Conservation (phyloP, 1,139 yeast genomes). For the Meyerozyma elateridarum region DNA sequence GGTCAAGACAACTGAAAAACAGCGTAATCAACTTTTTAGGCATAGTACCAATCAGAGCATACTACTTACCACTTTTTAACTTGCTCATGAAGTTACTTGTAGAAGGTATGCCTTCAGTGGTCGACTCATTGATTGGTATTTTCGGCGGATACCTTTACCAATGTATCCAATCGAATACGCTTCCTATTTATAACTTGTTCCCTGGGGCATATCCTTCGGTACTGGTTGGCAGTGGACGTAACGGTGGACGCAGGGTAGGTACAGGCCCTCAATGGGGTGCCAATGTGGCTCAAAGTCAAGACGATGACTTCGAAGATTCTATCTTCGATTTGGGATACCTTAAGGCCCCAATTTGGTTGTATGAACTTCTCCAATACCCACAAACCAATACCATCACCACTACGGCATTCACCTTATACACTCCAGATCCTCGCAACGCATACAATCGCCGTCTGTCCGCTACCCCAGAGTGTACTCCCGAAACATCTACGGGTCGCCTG, state of each 20-base stretch:
- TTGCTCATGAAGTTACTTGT: conserved; percentile 43
- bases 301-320: conserved; percentile 29
- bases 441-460: background rate
- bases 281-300: conserved; percentile 1
- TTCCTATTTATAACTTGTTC: conserved; percentile 39
- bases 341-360: conserved; percentile 39
- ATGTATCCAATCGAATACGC: conserved; percentile 52
- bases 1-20: conserved; percentile 53
- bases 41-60: conserved; percentile 53
- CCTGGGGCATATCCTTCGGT: conserved; percentile 40
- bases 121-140: conserved; percentile 45
- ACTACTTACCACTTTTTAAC: conserved; percentile 53
- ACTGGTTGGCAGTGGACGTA: conserved; percentile 8
- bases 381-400: conserved; percentile 21
- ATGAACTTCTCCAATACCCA: conserved; percentile 30
- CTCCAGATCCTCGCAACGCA: conserved; percentile 1
- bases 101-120: conserved; percentile 36
- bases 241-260: conserved; percentile 32
- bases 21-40: conserved; percentile 48
- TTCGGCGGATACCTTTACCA: conserved; percentile 54
- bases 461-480: background rate
- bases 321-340: conserved; percentile 41
- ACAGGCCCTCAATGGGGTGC: conserved; percentile 8
- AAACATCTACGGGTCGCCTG: conserved; percentile 3
- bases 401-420: conserved; percentile 24